Conservation (phyloP, 495 filamentous ascomycete genomes). For the Lineolata rhizophorae region DNA sequence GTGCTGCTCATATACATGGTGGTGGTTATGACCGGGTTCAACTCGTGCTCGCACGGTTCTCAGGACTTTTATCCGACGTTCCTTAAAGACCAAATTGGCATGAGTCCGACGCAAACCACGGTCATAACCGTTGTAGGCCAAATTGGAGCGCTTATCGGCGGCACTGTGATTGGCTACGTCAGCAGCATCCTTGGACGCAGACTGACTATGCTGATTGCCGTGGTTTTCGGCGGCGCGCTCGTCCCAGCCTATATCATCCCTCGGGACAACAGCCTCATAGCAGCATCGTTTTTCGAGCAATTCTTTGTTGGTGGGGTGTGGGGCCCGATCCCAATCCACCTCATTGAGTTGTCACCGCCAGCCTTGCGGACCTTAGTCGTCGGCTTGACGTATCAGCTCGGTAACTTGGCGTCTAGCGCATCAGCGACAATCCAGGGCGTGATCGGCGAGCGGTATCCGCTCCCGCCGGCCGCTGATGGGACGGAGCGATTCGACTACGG, state of each 20-base stretch:
- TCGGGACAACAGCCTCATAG: slow-evolving; percentile 14
- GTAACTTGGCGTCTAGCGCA: slow-evolving; percentile 18
- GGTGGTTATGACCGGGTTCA: slow-evolving; percentile 23
- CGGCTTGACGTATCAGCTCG: slow-evolving; percentile 20
- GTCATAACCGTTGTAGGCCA: slow-evolving; percentile 19
- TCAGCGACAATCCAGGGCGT: slow-evolving; percentile 20
- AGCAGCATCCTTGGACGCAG: slow-evolving; percentile 19
- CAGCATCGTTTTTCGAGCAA: slow-evolving; percentile 18
- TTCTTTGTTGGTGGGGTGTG: slow-evolving; percentile 19
- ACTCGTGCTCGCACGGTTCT: slow-evolving; percentile 21
- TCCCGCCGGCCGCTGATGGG: slow-evolving; percentile 9
- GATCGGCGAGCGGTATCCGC: slow-evolving; percentile 18
- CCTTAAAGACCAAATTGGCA: slow-evolving; percentile 18
- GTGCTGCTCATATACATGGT: slow-evolving; percentile 22
- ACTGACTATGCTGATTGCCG: slow-evolving; percentile 17
- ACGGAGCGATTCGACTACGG: slow-evolving; percentile 17
- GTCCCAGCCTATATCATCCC: slow-evolving; percentile 17
- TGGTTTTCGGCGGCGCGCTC: slow-evolving; percentile 16
- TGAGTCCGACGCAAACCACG: slow-evolving; percentile 16
- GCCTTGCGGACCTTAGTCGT: slow-evolving; percentile 16
- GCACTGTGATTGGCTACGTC: slow-evolving; percentile 17
- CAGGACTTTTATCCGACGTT: slow-evolving; percentile 26
- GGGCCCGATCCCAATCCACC: slow-evolving; percentile 18
- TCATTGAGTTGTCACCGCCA: slow-evolving; percentile 17
- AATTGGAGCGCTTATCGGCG: slow-evolving; percentile 17